These are phyloP conservation scores for Parmelia sp. DNA, from an alignment of 495 filamentous ascomycete genomes.

Conservation along the genomic window DNA sequence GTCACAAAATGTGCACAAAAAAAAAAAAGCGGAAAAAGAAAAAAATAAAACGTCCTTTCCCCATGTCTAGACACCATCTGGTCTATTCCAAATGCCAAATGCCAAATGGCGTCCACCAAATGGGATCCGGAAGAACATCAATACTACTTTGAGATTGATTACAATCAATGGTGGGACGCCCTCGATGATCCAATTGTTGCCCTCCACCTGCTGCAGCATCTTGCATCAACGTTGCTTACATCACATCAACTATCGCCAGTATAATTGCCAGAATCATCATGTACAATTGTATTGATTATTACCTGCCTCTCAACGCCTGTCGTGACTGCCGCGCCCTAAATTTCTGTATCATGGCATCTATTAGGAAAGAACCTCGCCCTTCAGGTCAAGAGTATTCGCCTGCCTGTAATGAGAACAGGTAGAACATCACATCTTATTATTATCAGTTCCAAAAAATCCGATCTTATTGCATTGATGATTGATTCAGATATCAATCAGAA, in stretches of 20 bases:
- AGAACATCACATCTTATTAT: no score
- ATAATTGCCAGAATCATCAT: background rate
- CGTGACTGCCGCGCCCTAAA: background rate
- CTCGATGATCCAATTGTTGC: background rate
- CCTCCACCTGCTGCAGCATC: background rate
- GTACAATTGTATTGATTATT: background rate
- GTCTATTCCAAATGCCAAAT: background rate
- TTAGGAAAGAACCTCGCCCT: background rate
- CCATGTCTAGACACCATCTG: background rate
- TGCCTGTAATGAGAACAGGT: background rate
- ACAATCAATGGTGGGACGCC: background rate
- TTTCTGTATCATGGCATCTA: background rate
- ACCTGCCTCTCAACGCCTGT: background rate
- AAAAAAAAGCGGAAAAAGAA: background rate
- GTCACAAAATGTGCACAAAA: background rate
- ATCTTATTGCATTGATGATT: no score
- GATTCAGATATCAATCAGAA: no score
- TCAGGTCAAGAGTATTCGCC: background rate
- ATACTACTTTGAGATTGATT: background rate
- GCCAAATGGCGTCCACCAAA: background rate
- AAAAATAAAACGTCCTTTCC: background rate
- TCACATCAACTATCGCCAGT: background rate
- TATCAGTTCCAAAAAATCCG: no score
- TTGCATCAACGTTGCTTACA: background rate
- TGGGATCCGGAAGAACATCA: background rate